These are phyloP conservation scores for Massarina eburnea DNA, from an alignment of 2,329 filamentous ascomycete species.

Conservation along the genomic window DNA sequence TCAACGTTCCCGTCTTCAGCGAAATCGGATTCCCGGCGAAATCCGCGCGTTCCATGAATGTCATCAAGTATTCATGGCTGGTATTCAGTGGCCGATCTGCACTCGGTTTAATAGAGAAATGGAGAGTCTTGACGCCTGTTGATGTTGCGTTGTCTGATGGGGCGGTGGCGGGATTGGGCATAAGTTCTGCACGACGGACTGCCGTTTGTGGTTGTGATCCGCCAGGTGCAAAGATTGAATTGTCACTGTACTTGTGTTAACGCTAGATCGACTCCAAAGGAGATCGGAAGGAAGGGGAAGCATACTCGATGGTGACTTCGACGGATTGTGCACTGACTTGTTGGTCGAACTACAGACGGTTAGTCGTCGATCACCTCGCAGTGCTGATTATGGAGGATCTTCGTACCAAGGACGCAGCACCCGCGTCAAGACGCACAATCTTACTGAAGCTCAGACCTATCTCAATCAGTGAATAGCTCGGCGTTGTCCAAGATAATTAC, in stretches of 20 bases:
- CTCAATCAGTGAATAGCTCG: background rate
- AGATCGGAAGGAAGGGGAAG: background rate
- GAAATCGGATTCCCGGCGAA: slow-evolving; percentile 13
- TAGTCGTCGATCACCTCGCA: background rate
- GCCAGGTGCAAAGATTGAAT: slow-evolving; percentile 17
- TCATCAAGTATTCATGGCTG: slow-evolving; percentile 18
- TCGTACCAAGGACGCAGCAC: slow-evolving; percentile 5
- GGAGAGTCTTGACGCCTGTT: slow-evolving; percentile 17
- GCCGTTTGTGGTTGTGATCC: slow-evolving; percentile 13
- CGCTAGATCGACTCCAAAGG: background rate
- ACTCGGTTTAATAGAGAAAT: slow-evolving; percentile 17
- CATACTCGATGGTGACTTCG: slow-evolving; percentile 16
- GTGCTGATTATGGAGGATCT: background rate
- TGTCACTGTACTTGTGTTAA: slow-evolving; percentile 6
- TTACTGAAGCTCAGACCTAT: slow-evolving; percentile 15
- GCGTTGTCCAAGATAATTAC: background rate
- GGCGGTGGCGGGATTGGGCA: slow-evolving; percentile 4
- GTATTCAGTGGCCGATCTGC: slow-evolving; percentile 12
- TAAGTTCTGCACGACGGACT: slow-evolving; percentile 17
- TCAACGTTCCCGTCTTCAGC: slow-evolving; percentile 17
- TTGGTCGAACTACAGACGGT: slow-evolving; percentile 10
- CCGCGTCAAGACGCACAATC: slow-evolving; percentile 6
- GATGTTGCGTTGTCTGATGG: slow-evolving; percentile 6
- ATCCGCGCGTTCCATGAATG: slow-evolving; percentile 17
- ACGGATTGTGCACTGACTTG: slow-evolving; percentile 10